Conservation (phyloP, 2,329 filamentous ascomycete species). For the Stachybotrys chartarum region DNA sequence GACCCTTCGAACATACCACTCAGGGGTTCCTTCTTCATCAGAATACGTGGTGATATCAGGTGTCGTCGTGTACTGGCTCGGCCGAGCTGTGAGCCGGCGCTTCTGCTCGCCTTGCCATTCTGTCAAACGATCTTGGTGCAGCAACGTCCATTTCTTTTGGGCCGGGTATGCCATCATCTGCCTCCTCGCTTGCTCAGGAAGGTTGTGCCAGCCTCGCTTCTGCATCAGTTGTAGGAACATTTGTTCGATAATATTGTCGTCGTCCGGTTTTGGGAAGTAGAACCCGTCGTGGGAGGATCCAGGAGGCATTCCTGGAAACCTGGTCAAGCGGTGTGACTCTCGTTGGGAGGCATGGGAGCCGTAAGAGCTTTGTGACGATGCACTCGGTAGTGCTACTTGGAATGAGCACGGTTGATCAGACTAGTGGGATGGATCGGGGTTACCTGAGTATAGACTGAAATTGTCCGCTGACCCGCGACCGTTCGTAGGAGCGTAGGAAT, state of each 20-base stretch:
- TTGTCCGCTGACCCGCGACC: constrained; percentile 49
- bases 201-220: constrained; percentile 93
- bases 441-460: constrained; percentile 49
- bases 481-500: constrained; percentile 54
- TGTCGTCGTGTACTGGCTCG: constrained; percentile 58
- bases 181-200: constrained; percentile 86
- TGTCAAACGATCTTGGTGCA: constrained; percentile 88
- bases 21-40: constrained; percentile 91
- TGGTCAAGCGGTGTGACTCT: constrained; percentile 51
- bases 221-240: constrained; percentile 94
- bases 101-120: constrained; percentile 95
- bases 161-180: constrained; percentile 96
- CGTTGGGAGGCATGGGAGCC: constrained; percentile 39
- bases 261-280: constrained; percentile 64
- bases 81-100: constrained; percentile 65
- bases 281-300: constrained; percentile 41
- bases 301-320: constrained; percentile 34
- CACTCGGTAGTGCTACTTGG: constrained; percentile 42
- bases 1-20: constrained; percentile 96
- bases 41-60: constrained; percentile 67
- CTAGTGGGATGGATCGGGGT: constrained; percentile 32
- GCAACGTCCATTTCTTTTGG: constrained; percentile 93
- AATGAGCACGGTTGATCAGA: constrained; percentile 21
- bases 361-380: constrained; percentile 50
- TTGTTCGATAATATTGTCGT: constrained; percentile 79